Percentiles rank a stretch among this genome's conserved stretches.
Conservation (phyloP, 176 grass and related monocot species). For the Luzula sylvatica region DNA sequence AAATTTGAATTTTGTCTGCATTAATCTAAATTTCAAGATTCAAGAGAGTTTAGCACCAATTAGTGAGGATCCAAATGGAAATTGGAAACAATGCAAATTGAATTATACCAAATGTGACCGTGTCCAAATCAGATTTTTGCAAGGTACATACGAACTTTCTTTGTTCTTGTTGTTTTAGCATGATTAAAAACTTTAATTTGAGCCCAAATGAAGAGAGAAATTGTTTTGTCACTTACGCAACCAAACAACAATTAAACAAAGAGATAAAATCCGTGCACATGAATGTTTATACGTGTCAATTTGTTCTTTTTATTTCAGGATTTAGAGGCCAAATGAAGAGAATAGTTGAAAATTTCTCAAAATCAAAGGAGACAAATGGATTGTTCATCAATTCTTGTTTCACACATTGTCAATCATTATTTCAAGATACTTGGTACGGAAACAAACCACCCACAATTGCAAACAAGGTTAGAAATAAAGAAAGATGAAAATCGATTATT, state of each 20-base stretch:
- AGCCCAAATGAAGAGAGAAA: neutral
- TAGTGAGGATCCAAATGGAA: neutral
- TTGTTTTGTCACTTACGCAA: neutral
- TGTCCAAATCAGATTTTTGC: conserved; percentile 9
- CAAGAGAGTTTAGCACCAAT: conserved; percentile 10
- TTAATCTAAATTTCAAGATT: conserved; percentile 17
- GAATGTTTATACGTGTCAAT: no score
- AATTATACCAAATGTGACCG: conserved; percentile 5
- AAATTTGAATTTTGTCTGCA: no score
- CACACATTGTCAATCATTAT: conserved; percentile 56
- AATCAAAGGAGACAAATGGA: conserved; percentile 20
- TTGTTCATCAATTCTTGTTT: conserved; percentile 77
- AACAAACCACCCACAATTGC: conserved; percentile 45
- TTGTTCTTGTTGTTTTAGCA: no score
- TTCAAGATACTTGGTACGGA: conserved; percentile 48
- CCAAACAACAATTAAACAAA: neutral
- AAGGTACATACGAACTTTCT: neutral
- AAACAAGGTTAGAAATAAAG: conserved; percentile 36
- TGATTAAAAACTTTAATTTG: neutral
- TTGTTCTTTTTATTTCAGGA: conserved; percentile 27
- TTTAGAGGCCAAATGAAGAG: conserved; percentile 49
- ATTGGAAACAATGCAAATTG: conserved; percentile 6
- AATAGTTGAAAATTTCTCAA: conserved; percentile 6
- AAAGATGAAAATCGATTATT: no score
- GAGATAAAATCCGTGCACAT: no score